A percentile compares a stretch with the other conserved stretches of the same genome.
These are phyloP conservation scores for Suillus lakei DNA, from an alignment of 768 basidiomycete species.

Conservation along the genomic window DNA sequence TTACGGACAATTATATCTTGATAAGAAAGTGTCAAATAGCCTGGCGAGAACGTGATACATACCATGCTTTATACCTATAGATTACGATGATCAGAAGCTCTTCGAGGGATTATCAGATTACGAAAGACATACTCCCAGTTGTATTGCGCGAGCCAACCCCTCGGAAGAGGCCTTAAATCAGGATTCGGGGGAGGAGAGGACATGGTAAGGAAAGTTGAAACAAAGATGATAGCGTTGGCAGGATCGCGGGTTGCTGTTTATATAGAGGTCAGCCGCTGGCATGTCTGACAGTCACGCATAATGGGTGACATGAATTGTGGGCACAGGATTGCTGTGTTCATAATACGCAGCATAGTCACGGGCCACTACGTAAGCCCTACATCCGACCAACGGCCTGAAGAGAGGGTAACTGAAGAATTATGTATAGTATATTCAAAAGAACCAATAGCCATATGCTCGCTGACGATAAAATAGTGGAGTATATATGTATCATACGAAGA, in stretches of 20 bases:
- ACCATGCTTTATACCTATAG: conserved; percentile 72
- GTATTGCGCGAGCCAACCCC: conserved; percentile 72
- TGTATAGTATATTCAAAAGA: conserved; percentile 6
- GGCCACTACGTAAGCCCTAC: conserved; percentile 1
- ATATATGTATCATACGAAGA: conserved; percentile 8
- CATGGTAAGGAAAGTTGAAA: conserved; percentile 32
- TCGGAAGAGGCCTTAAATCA: conserved; percentile 65
- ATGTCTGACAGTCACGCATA: neutral
- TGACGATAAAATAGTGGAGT: conserved; percentile 1
- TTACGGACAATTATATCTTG: neutral
- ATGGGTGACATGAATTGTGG: conserved; percentile 24
- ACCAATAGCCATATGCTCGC: conserved; percentile 6
- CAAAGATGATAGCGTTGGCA: conserved; percentile 8
- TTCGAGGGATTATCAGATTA: conserved; percentile 25
- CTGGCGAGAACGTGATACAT: conserved; percentile 19
- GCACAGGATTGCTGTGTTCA: conserved; percentile 35
- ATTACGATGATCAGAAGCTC: conserved; percentile 28
- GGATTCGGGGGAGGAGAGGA: conserved; percentile 51
- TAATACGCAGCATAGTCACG: conserved; percentile 18
- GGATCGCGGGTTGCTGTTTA: conserved; percentile 27
- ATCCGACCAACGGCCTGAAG: conserved; percentile 1
- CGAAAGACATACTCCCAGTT: conserved; percentile 60
- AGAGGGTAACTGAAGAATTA: neutral
- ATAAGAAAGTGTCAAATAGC: neutral
- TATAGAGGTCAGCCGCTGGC: conserved; percentile 18